phyloP scores from a whole-genome alignment of 192 early-diverging fungal genomes.

The Coemansia sp. region DNA sequence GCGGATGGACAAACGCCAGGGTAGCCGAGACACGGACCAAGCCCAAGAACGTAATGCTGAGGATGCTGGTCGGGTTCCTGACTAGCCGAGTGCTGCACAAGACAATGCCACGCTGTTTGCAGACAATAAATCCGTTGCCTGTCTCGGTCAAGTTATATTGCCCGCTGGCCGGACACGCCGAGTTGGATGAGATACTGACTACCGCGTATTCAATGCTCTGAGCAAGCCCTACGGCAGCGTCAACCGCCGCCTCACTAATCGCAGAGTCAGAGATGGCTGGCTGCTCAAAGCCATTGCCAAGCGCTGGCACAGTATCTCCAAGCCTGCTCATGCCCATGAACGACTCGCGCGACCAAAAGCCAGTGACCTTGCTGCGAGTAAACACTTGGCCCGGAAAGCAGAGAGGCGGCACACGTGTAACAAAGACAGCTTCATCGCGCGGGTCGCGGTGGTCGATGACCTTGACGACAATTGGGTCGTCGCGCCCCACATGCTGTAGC shows the following conservation, averaged over 20 bases:
- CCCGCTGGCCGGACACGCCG: conserved; percentile 27
- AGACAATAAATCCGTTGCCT: conserved; percentile 70
- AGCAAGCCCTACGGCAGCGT: neutral
- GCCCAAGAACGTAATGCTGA: conserved; percentile 83
- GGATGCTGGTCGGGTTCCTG: conserved; percentile 75
- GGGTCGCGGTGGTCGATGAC: conserved; percentile 21
- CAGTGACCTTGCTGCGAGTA: conserved; percentile 34
- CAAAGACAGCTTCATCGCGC: conserved; percentile 73
- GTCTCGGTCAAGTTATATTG: conserved; percentile 25
- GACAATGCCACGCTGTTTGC: conserved; percentile 75
- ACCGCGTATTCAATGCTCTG: conserved; percentile 12
- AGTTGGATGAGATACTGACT: conserved; percentile 13
- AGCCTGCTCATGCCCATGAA: conserved; percentile 8
- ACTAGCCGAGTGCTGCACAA: conserved; percentile 79
- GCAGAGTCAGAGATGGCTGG: neutral
- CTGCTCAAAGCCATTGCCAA: neutral
- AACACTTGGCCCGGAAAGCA: conserved; percentile 4
- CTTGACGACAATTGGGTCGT: conserved; percentile 24
- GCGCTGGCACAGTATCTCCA: neutral
- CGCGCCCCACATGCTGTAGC: conserved; percentile 10
- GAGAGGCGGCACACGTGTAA: conserved; percentile 52
- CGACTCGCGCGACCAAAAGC: conserved; percentile 37
- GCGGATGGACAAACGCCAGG: conserved; percentile 81
- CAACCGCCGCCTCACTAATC: neutral
- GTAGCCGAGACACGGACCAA: conserved; percentile 75